phyloP scores from a whole-genome alignment of 768 basidiomycete genomes.

The Boletus reticuloceps region DNA sequence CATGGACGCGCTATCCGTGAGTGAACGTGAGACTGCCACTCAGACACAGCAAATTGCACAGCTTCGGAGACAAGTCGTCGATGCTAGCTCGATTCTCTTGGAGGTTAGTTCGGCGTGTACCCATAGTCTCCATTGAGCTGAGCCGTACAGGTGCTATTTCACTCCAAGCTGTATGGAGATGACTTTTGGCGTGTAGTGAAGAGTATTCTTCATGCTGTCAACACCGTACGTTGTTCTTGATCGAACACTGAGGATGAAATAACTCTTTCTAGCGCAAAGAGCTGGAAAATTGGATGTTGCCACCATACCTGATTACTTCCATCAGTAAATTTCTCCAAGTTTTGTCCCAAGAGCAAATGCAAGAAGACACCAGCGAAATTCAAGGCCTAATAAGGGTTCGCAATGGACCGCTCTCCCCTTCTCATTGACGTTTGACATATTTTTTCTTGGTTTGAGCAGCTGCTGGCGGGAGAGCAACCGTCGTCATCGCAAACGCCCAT shows the following conservation, averaged over 20 bases:
- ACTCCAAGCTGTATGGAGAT: constrained; percentile 23
- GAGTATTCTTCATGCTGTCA: constrained; percentile 20
- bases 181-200: constrained; percentile 26
- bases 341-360: constrained; percentile 20
- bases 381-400: constrained; percentile 56
- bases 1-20: constrained; percentile 41
- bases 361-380: constrained; percentile 30
- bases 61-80: constrained; percentile 47
- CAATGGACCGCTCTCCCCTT: constrained; percentile 41
- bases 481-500: constrained; percentile 14
- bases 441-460: constrained; percentile 46
- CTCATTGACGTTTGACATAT: constrained; percentile 38
- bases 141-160: constrained; percentile 15
- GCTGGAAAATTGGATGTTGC: constrained; percentile 41
- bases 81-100: constrained; percentile 48
- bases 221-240: constrained; percentile 22
- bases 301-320: constrained; percentile 37
- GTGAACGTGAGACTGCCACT: constrained; percentile 29
- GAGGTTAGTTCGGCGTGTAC: constrained; percentile 32
- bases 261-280: constrained; percentile 42
- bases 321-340: constrained; percentile 32
- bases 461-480: constrained; percentile 28
- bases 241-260: constrained; percentile 15
- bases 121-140: constrained; percentile 1
- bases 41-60: constrained; percentile 29